These are phyloP conservation scores for Coemansia sp. DNA, from an alignment of 192 early-diverging fungal species.

Conservation along the genomic window DNA sequence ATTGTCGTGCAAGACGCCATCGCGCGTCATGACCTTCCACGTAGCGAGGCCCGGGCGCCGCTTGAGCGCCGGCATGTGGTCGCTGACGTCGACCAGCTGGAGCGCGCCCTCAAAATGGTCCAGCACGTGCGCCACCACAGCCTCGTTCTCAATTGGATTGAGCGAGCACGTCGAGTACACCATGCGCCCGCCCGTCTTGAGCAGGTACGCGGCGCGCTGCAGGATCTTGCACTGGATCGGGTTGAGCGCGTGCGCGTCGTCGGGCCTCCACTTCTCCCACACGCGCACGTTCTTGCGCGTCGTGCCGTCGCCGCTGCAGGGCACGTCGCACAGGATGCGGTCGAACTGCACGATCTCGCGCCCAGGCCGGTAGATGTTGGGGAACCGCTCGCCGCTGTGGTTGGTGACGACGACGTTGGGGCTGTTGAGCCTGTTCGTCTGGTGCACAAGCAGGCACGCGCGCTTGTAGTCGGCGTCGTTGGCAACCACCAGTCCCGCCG, in stretches of 20 bases:
- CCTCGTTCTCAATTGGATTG: conserved; percentile 98
- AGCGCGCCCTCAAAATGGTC: conserved; percentile 69
- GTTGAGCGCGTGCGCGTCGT: conserved; percentile 80
- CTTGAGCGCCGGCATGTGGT: conserved; percentile 76
- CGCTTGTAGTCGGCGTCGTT: conserved; percentile 96
- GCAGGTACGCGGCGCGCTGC: conserved; percentile 81
- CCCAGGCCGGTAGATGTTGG: conserved; percentile 60
- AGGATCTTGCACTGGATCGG: conserved; percentile 87
- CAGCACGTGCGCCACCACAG: conserved; percentile 88
- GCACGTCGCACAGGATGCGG: conserved; percentile 95
- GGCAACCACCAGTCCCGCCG: conserved; percentile 88
- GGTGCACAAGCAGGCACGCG: conserved; percentile 93
- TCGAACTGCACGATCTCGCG: conserved; percentile 83
- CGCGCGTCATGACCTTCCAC: conserved; percentile 89
- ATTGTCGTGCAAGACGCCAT: conserved; percentile 60
- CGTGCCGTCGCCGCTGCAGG: conserved; percentile 98
- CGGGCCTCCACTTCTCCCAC: conserved; percentile 86
- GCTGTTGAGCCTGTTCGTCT: conserved; percentile 92
- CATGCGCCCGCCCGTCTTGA: conserved; percentile 89
- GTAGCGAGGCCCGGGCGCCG: conserved; percentile 78
- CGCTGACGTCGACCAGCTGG: conserved; percentile 85
- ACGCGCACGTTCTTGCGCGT: conserved; percentile 94
- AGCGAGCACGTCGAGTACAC: conserved; percentile 99
- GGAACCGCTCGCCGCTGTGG: conserved; percentile 92
- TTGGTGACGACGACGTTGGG: conserved; percentile 95